These are phyloP conservation scores for Pachyrhizus erosus DNA, from an alignment of 306 rosid genomes.

Conservation along the genomic window DNA sequence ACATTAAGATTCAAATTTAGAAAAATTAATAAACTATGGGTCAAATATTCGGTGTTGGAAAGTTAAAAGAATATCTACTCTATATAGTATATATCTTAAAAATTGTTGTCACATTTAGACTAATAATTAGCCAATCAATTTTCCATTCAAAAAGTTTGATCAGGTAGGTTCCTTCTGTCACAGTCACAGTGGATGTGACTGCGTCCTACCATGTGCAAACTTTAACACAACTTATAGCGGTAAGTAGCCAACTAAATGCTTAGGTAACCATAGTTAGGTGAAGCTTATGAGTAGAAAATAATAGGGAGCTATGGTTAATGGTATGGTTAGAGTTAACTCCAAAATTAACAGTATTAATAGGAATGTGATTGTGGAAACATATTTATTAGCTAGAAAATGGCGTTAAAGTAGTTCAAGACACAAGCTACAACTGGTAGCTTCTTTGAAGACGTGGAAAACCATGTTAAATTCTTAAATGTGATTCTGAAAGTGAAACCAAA, in stretches of 20 bases:
- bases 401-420: background rate
- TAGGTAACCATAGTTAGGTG: background rate
- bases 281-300: background rate
- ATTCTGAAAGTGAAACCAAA: too few relatives aligned
- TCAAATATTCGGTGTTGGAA: slow-evolving; percentile 31
- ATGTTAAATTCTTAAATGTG: too few relatives aligned
- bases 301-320: background rate
- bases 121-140: background rate
- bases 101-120: slow-evolving; percentile 42
- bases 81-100: background rate
- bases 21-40: slow-evolving; percentile 2
- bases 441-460: too few relatives aligned
- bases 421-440: too few relatives aligned
- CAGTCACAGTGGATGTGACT: slow-evolving; percentile 10
- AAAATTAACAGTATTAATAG: background rate
- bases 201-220: background rate
- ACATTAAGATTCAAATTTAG: background rate
- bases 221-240: background rate
- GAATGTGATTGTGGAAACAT: background rate
- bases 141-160: slow-evolving; percentile 25
- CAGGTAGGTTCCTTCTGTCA: slow-evolving; percentile 5
- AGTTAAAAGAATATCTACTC: slow-evolving; percentile 8
- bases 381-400: background rate
- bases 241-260: background rate
- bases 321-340: background rate